Conservation (phyloP, 495 filamentous ascomycete genomes). For the Penicillium taxi region DNA sequence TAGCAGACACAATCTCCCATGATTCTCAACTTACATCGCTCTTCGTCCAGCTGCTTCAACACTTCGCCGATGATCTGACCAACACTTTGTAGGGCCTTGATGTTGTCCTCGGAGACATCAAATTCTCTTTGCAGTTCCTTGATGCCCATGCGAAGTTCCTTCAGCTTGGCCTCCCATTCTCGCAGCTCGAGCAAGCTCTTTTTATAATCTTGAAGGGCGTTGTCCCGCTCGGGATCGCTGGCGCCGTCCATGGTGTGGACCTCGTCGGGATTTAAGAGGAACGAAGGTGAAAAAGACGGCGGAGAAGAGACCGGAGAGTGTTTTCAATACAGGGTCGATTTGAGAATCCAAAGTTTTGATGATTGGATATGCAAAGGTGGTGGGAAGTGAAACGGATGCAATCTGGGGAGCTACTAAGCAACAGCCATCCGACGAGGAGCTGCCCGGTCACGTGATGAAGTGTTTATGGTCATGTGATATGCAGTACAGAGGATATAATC, state of each 20-base stretch:
- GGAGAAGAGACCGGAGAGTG: slow-evolving; percentile 1
- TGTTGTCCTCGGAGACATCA: slow-evolving; percentile 96
- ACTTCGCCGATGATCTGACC: slow-evolving; percentile 99
- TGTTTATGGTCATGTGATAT: slow-evolving; percentile 3
- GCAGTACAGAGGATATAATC: slow-evolving; percentile 1
- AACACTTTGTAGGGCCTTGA: slow-evolving; percentile 98
- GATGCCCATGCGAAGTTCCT: slow-evolving; percentile 83
- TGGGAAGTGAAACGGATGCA: slow-evolving; percentile 8
- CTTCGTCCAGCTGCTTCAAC: slow-evolving; percentile 96
- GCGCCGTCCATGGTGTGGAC: slow-evolving; percentile 44
- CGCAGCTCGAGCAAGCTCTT: slow-evolving; percentile 88
- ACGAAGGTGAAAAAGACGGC: neutral
- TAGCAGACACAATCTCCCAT: neutral
- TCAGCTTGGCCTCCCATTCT: slow-evolving; percentile 98
- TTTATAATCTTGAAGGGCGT: slow-evolving; percentile 84
- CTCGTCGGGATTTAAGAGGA: slow-evolving; percentile 3
- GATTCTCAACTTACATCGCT: slow-evolving; percentile 63
- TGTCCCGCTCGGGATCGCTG: slow-evolving; percentile 60
- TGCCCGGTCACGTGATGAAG: slow-evolving; percentile 27
- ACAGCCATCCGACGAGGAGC: slow-evolving; percentile 26
- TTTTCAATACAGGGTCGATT: neutral
- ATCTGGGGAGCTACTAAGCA: slow-evolving; percentile 19
- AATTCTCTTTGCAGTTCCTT: slow-evolving; percentile 92
- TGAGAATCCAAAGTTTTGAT: slow-evolving; percentile 1
- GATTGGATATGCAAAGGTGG: slow-evolving; percentile 12